These are phyloP conservation scores for Epichloe amarillans DNA, from an alignment of 2,329 filamentous ascomycete genomes.

Conservation along the genomic window DNA sequence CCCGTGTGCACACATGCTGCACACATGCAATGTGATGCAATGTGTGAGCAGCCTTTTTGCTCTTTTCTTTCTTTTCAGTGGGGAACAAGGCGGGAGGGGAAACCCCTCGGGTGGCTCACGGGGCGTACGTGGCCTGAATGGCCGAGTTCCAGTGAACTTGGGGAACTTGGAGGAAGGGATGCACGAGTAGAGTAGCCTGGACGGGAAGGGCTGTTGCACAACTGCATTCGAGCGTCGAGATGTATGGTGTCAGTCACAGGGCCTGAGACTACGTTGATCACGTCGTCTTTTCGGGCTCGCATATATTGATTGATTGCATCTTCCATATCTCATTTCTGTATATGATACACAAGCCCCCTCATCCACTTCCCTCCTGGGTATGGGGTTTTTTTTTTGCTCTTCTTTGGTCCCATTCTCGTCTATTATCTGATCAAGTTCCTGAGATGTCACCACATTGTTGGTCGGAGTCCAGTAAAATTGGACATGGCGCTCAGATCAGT, in stretches of 20 bases:
- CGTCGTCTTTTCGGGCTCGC: not conserved
- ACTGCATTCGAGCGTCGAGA: not conserved
- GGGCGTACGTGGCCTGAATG: too few relatives aligned
- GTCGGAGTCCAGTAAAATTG: slow-evolving; percentile 40
- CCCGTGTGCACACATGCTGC: too few relatives aligned
- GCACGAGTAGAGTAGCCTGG: not conserved
- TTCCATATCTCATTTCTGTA: too few relatives aligned
- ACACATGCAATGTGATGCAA: too few relatives aligned
- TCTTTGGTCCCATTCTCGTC: not conserved
- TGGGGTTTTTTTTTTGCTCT: not conserved
- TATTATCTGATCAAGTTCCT: too few relatives aligned
- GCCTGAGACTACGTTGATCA: not conserved
- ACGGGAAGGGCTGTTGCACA: not conserved
- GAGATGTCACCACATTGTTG: slow-evolving; percentile 4
- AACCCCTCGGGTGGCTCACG: too few relatives aligned
- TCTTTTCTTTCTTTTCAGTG: too few relatives aligned
- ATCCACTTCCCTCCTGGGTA: not conserved
- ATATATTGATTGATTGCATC: not conserved
- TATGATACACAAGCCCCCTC: not conserved
- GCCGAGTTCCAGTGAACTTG: too few relatives aligned
- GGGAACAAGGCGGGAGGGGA: too few relatives aligned
- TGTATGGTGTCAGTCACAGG: not conserved
- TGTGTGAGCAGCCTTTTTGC: too few relatives aligned
- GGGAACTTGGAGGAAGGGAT: too few relatives aligned
- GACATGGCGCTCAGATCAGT: slow-evolving; percentile 34